Base-by-base conservation (phyloP, 2,329 filamentous ascomycete species). In the Colletotrichum somersetense region DNA sequence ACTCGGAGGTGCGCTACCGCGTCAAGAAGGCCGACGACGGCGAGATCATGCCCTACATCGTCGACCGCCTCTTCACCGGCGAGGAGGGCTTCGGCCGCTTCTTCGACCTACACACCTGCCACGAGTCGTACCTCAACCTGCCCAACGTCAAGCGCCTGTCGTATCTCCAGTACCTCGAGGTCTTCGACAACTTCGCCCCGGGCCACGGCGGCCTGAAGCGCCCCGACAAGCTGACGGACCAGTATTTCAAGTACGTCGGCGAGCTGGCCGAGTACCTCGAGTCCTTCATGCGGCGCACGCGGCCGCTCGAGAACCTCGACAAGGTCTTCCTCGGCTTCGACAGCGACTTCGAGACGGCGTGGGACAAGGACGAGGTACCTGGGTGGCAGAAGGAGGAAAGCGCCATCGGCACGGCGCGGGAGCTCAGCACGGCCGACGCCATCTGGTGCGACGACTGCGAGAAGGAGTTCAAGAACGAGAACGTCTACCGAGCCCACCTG, bases 71-170 rank as follows among this genome's bases (percentile, higher is more conserved):
- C 85, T 99, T 99, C 82, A 97, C 95, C 0, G 96, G 96, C 73
- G 97, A 99, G 82, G 96, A 99, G 81, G 92, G 92, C 0, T 98
- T 93, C 78, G 96, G 96, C 55, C 92, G 94, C 76, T 99, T 94
- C 82, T 93, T 99, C 78, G 96, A 99, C 81, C 84, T 99, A 58
- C 96, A 92, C 23, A 89, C 87, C 50, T 89, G 91, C 75, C 95
- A 98, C 81, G 96, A 98, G 78, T 87, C 92, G 18, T 99, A 95
- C 79, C 87, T 98, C 72, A 99, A 99, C 79, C 86, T 99, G 11
- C 93, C 94, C 2, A 92, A 93, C 64, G 91, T 95, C 26, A 97
- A 97, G 82, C 90, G 96, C 65, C 84, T 96, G 53, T 92, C 91
- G 20, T 99, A 99, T 79, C 86, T 98, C 61, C 95, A 98, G 85